phyloP scores from a whole-genome alignment of 1,284 basidiomycete species.

The Irpex sp. region DNA sequence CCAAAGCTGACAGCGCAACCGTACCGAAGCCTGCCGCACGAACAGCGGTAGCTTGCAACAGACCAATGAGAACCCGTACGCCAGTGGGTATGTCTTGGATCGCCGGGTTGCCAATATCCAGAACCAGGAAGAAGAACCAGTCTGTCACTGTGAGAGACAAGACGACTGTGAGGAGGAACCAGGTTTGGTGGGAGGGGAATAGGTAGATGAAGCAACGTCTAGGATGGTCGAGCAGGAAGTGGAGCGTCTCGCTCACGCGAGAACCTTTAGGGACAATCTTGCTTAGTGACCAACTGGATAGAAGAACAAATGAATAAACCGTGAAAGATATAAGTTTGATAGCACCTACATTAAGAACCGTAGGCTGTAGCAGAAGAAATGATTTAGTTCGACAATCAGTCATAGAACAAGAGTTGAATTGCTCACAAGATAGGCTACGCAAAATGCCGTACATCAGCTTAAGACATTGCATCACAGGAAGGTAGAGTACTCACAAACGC shows the following conservation, averaged over 20 bases:
- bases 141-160: conserved; percentile 59
- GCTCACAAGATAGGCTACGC: conserved; percentile 70
- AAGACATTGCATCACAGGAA: background rate
- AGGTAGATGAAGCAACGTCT: conserved; percentile 93
- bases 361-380: conserved; percentile 35
- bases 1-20: conserved; percentile 65
- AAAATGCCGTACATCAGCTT: conserved; percentile 10
- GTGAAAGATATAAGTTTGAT: background rate
- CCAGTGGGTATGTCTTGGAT: conserved; percentile 73
- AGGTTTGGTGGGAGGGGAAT: conserved; percentile 94
- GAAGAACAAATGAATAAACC: conserved; percentile 1
- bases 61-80: conserved; percentile 58
- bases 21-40: conserved; percentile 87
- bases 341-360: conserved; percentile 59
- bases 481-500: conserved; percentile 66
- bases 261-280: conserved; percentile 61
- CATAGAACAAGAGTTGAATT: background rate
- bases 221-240: conserved; percentile 95
- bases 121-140: conserved; percentile 87
- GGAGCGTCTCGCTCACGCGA: conserved; percentile 74
- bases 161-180: conserved; percentile 78
- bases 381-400: background rate
- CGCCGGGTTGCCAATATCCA: conserved; percentile 82
- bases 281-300: conserved; percentile 67
- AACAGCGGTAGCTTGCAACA: conserved; percentile 79